phyloP scores from a whole-genome alignment of 2,329 filamentous ascomycete genomes.

The Beauveria sp. region DNA sequence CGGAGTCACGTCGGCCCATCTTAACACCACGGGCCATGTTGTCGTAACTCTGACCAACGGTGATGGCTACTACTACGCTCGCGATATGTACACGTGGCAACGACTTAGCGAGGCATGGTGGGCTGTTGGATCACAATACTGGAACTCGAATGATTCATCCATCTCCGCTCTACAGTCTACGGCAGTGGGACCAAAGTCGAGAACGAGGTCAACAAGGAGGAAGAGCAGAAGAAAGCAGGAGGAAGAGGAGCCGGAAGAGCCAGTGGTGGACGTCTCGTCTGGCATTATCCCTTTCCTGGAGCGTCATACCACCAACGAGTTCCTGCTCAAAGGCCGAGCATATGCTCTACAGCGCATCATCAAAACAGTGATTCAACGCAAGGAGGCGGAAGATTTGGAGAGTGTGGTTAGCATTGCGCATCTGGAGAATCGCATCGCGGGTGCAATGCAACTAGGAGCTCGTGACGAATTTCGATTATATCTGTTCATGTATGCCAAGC shows the following conservation, averaged over 20 bases:
- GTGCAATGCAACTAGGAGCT: constrained; percentile 73
- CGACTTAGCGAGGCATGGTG: constrained; percentile 96
- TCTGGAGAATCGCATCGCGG: constrained; percentile 88
- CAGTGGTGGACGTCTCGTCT: constrained; percentile 59
- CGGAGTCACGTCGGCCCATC: constrained; percentile 79
- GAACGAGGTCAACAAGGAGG: constrained; percentile 8
- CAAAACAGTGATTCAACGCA: constrained; percentile 77
- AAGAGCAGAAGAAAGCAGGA: constrained; percentile 25
- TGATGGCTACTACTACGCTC: constrained; percentile 86
- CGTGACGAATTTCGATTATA: constrained; percentile 92
- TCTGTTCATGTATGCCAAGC: constrained; percentile 96
- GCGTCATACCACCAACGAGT: constrained; percentile 88
- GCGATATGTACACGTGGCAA: constrained; percentile 84
- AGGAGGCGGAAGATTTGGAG: constrained; percentile 89
- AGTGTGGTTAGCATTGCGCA: constrained; percentile 87
- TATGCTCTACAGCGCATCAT: constrained; percentile 88
- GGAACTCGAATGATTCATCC: constrained; percentile 93
- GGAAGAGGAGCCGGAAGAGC: constrained; percentile 32
- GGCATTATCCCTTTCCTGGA: constrained; percentile 92
- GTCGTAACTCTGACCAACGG: constrained; percentile 90
- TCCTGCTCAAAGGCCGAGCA: constrained; percentile 81
- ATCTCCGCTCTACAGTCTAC: constrained; percentile 72
- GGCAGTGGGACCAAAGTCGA: constrained; percentile 51
- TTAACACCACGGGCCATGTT: constrained; percentile 81
- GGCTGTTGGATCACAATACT: constrained; percentile 96